Evolutionary conservation across 345 rosid genomes (phyloP).

Genomic region (Syzygium oleosum): DNA sequence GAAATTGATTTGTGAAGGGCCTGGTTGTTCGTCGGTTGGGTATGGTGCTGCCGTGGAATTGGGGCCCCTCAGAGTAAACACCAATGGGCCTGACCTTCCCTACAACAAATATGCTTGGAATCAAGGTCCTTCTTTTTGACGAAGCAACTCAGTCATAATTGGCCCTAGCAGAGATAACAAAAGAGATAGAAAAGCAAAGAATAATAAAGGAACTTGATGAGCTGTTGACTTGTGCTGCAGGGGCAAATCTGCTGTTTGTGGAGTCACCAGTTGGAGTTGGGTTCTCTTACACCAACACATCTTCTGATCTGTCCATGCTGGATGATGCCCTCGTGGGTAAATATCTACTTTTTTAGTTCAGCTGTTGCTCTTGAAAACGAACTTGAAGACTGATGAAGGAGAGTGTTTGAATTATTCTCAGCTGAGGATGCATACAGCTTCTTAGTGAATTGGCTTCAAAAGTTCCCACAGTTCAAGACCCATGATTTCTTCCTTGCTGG

Average conservation of each 20-base stretch:
- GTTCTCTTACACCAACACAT: conserved; percentile 56
- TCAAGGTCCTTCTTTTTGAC: conserved; percentile 27
- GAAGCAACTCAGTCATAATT: neutral
- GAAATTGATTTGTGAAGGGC: conserved; percentile 26
- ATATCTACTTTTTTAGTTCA: neutral
- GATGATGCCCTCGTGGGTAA: conserved; percentile 52
- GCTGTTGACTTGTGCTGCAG: conserved; percentile 10
- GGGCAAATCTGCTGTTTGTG: conserved; percentile 52
- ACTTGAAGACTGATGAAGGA: neutral
- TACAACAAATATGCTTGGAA: conserved; percentile 47
- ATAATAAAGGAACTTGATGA: neutral
- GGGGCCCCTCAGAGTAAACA: conserved; percentile 44
- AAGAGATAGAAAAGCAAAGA: neutral
- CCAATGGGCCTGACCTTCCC: conserved; percentile 31
- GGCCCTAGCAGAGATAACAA: neutral
- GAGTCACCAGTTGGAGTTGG: conserved; percentile 69
- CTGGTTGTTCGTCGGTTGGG: conserved; percentile 60
- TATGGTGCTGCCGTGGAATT: conserved; percentile 56
- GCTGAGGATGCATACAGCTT: conserved; percentile 23
- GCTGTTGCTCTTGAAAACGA: neutral
- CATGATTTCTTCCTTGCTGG: conserved; percentile 24
- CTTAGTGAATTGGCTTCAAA: conserved; percentile 21
- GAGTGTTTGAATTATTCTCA: neutral
- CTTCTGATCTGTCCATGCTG: conserved; percentile 33
- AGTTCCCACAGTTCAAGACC: conserved; percentile 24